Conservation (phyloP, 2,329 filamentous ascomycete species). For the Byssothecium circinans region DNA sequence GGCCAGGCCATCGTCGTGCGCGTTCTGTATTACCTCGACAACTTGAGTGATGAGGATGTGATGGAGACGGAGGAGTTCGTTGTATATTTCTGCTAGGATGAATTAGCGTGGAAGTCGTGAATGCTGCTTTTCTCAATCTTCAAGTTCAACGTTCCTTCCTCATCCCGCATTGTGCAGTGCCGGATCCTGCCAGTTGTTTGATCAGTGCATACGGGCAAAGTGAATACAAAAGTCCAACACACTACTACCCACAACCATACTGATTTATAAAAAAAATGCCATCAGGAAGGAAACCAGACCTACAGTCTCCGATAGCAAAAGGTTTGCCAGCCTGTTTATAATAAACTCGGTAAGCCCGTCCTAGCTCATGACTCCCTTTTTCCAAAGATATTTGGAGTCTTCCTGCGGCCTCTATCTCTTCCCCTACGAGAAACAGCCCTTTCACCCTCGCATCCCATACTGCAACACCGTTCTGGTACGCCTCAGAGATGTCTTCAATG, state of each 20-base stretch:
- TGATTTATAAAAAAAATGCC: no score
- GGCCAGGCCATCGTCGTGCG: conserved; percentile 4
- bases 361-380: not conserved
- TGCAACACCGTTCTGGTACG: conserved; percentile 7
- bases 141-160: not conserved
- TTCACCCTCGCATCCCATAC: conserved; percentile 4
- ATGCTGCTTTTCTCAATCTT: no score
- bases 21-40: conserved; percentile 2
- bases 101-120: no score
- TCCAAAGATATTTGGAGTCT: conserved; percentile 2
- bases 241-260: no score
- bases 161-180: no score
- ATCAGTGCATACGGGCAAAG: no score
- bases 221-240: no score
- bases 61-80: not conserved
- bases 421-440: not conserved
- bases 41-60: conserved; percentile 2
- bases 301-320: conserved; percentile 9
- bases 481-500: conserved; percentile 6
- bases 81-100: conserved; percentile 1
- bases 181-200: no score
- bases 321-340: conserved; percentile 7
- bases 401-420: conserved; percentile 1
- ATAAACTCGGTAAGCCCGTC: conserved; percentile 4
- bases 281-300: not conserved